phyloP scores from a whole-genome alignment of 805 yeast species.

The Hanseniaspora vineae region DNA sequence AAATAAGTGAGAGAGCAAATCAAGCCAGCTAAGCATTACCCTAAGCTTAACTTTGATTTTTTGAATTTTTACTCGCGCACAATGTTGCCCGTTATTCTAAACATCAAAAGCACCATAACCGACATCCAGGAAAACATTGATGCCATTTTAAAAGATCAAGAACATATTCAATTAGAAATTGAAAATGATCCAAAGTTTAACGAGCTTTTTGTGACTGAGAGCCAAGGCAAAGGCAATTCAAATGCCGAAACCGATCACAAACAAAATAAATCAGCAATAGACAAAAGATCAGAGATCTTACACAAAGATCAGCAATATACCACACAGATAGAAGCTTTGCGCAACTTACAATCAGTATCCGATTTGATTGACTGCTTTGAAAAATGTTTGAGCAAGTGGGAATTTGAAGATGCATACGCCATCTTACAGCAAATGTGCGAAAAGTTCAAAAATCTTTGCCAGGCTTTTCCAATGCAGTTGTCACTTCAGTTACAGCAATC shows the following conservation, averaged over 20 bases:
- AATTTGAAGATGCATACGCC: neutral
- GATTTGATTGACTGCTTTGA: neutral
- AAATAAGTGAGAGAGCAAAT: too few species aligned
- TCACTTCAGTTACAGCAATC: neutral
- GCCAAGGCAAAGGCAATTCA: too few species aligned
- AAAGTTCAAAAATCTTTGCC: neutral
- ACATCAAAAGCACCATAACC: neutral
- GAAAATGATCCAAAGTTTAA: neutral
- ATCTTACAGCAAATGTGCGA: neutral
- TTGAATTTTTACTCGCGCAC: too few species aligned
- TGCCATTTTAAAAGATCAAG: neutral
- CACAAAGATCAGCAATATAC: neutral
- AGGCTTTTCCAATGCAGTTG: neutral
- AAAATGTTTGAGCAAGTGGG: neutral
- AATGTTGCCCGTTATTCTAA: neutral
- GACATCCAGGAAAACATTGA: neutral
- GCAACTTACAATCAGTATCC: neutral
- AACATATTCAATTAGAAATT: neutral
- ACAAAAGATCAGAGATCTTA: neutral
- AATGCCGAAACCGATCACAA: neutral
- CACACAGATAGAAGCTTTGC: neutral
- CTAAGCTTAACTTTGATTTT: too few species aligned
- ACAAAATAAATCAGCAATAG: neutral
- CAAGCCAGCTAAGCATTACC: too few species aligned
- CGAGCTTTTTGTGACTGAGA: neutral